These are phyloP conservation scores for Parasitella parasitica DNA, from an alignment of 371 early-diverging fungal genomes.

Conservation along the genomic window DNA sequence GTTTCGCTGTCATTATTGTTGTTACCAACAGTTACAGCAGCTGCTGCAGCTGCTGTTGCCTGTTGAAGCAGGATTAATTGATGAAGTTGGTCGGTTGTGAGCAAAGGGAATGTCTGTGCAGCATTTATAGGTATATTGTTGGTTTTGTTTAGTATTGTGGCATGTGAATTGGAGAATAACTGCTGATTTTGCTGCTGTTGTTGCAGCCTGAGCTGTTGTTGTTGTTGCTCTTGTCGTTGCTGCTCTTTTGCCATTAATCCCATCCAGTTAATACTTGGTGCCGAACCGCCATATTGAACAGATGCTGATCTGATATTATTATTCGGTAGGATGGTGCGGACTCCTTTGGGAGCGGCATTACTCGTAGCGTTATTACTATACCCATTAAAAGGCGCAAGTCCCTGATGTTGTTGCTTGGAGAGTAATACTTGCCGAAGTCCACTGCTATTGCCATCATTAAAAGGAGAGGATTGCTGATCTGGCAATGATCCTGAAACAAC, in stretches of 20 bases:
- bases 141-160: neutral
- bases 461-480: neutral
- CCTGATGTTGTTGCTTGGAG: constrained; percentile 5
- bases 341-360: neutral
- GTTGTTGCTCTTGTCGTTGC: constrained; percentile 8
- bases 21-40: neutral
- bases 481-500: constrained; percentile 10
- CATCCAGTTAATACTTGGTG: constrained; percentile 17
- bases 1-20: neutral
- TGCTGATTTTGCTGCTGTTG: constrained; percentile 3
- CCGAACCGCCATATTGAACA: neutral
- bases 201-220: constrained; percentile 1
- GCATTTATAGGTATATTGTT: neutral
- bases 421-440: constrained; percentile 3
- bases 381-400: neutral
- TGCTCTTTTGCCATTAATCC: constrained; percentile 12
- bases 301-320: neutral
- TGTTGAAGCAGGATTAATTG: constrained; percentile 17
- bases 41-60: neutral
- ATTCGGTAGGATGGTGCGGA: constrained; percentile 5
- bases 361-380: neutral
- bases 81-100: constrained; percentile 12
- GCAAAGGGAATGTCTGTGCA: constrained; percentile 5
- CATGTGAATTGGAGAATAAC: neutral
- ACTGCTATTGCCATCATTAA: neutral